These are phyloP conservation scores for Kluyveromyces nonfermentans DNA, from an alignment of 805 yeast species.

Conservation along the genomic window DNA sequence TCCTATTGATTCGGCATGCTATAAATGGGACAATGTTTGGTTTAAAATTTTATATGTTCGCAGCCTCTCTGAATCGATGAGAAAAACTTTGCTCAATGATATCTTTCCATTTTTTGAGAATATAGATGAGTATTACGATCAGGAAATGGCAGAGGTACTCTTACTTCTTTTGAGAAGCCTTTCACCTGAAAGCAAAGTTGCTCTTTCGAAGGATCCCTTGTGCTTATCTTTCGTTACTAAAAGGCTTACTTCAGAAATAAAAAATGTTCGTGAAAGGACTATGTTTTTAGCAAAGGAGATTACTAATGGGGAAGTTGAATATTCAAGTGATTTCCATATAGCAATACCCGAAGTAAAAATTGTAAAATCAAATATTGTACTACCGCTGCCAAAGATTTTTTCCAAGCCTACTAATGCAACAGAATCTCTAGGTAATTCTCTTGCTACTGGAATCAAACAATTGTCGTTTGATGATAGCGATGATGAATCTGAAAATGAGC, in stretches of 20 bases:
- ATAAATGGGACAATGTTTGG: conserved; percentile 2
- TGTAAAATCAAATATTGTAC: neutral
- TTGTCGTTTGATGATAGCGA: conserved; percentile 15
- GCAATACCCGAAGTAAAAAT: conserved; percentile 11
- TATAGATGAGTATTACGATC: conserved; percentile 12
- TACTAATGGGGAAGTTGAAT: conserved; percentile 18
- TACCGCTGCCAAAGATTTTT: neutral
- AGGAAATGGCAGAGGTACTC: conserved; percentile 15
- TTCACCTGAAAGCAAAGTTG: conserved; percentile 4
- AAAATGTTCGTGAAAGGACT: conserved; percentile 24
- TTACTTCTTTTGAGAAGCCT: conserved; percentile 10
- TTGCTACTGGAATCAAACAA: neutral
- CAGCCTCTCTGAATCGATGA: neutral
- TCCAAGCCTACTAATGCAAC: too few species aligned
- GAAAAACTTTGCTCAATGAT: neutral
- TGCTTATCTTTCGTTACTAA: conserved; percentile 24
- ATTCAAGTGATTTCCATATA: conserved; percentile 22
- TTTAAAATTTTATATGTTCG: neutral
- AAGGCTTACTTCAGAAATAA: conserved; percentile 18
- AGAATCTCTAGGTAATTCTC: neutral
- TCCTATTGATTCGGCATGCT: conserved; percentile 6
- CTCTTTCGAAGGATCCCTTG: conserved; percentile 10
- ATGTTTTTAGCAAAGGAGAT: conserved; percentile 27
- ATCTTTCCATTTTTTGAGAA: neutral
- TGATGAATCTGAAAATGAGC: conserved; percentile 29